Evolutionary conservation across 441 rosid species (phyloP), one percentile per base, ranked within the genome.

Genomic region (Erysimum pusillum): DNA sequence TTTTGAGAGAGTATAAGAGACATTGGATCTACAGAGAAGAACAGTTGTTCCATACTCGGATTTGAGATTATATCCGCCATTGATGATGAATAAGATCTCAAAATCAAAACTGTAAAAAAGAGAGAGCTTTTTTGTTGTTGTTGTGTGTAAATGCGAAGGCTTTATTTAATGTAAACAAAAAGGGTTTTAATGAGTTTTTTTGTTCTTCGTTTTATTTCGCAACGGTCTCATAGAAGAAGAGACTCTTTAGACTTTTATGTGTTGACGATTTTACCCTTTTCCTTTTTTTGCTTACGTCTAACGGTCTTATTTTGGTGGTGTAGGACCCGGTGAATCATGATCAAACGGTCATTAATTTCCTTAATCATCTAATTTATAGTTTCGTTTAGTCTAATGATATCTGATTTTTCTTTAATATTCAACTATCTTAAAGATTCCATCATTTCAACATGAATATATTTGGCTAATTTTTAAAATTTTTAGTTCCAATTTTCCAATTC

Each of bases 1-100:
- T 85, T 87, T 12, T 87, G 90, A 13, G 90, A 85, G 35, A 87
- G 88, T 13, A 91, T 78, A 0, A 91, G 87, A 73, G 94, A 90
- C 41, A 85, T 78, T 0, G 92, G 92, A 74, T 93, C 92, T 1
- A 89, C 83, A 5, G 83, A 76, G 57, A 84, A 81, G 25, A 80
- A 74, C 14, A 82, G 70, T n/a, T 83, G 84, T n/a, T 83, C 85
- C 11, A 74, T 25, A 13, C 65, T 53, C 10, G 84, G 85, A 65
- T 70, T 83, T 38, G 79, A 75, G 71, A 67, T 62, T 32, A 75
- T 66, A 76, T 80, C 87, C 52, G 75, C 89, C 93, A 88, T 80
- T 60, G 67, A 6, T 78, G 28, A 25, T 1, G 49, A 18, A 57
- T 39, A 12, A 2, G 5, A 46, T 38, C 45, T 62, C 58, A 28